phyloP scores from a whole-genome alignment of 2,329 filamentous ascomycete species.

The Gyromitra esculenta region DNA sequence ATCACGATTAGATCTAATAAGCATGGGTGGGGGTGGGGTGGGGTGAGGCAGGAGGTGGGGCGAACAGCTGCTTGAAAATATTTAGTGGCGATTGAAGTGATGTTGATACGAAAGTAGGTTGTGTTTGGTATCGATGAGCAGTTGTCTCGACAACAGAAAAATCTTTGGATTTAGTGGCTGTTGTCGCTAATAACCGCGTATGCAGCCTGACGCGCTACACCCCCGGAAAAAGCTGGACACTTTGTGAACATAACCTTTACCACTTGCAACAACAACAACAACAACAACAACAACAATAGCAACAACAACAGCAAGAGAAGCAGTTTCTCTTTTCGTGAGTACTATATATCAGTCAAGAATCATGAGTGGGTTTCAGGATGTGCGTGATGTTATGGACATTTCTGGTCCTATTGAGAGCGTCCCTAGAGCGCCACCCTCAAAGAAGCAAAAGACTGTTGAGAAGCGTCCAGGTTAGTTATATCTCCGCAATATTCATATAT shows the following conservation, averaged over 20 bases:
- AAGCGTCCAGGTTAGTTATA: slow-evolving; percentile 56
- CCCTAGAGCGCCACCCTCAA: slow-evolving; percentile 55
- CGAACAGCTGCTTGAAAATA: too few relatives aligned
- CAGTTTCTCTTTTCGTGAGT: background rate
- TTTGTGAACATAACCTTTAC: background rate
- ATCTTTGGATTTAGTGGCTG: background rate
- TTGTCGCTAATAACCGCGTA: too few relatives aligned
- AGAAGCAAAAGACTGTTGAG: slow-evolving; percentile 59
- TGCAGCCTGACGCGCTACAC: background rate
- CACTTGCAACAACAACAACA: background rate
- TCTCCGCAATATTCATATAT: background rate
- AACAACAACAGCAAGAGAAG: background rate
- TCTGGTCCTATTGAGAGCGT: slow-evolving; percentile 51
- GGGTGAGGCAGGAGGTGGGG: too few relatives aligned
- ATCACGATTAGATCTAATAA: background rate
- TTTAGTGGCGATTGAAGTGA: too few relatives aligned
- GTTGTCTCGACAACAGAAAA: slow-evolving; percentile 15
- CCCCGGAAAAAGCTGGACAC: background rate
- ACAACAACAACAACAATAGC: too few relatives aligned
- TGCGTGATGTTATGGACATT: slow-evolving; percentile 58
- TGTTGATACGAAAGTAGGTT: background rate
- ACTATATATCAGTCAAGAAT: slow-evolving; percentile 1
- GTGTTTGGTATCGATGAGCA: background rate
- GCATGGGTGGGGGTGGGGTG: background rate
- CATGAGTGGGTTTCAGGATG: slow-evolving; percentile 57